Conservation (phyloP, 495 filamentous ascomycete species). For the Aspergillus bridgeri region DNA sequence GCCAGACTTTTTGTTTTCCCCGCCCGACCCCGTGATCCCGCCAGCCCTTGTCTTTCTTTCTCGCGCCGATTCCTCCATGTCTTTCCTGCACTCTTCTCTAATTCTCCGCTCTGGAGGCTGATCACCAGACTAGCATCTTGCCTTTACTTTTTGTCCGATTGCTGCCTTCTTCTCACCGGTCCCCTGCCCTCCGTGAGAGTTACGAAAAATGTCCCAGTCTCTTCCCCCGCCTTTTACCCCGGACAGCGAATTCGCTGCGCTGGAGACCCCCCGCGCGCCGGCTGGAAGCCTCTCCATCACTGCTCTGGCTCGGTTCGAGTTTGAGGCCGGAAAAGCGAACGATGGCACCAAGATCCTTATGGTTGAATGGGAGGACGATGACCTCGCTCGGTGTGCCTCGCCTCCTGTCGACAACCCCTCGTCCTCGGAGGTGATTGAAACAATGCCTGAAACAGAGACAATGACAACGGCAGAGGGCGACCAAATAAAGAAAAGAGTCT, state of each 20-base stretch:
- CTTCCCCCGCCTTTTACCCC: slow-evolving; percentile 33
- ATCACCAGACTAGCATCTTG: background rate
- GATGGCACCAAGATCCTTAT: slow-evolving; percentile 83
- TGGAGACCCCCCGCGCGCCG: slow-evolving; percentile 28
- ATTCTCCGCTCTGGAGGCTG: too few relatives aligned
- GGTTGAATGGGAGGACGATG: slow-evolving; percentile 75
- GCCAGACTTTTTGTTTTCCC: too few relatives aligned
- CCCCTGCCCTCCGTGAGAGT: background rate
- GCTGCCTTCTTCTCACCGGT: background rate
- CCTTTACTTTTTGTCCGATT: background rate
- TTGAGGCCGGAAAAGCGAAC: slow-evolving; percentile 70
- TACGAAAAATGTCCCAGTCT: slow-evolving; percentile 15
- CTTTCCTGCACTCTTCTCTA: background rate
- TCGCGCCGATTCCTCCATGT: background rate
- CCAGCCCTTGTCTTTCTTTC: background rate
- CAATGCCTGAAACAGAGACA: background rate
- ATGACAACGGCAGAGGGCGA: background rate
- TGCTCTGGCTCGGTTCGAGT: slow-evolving; percentile 79
- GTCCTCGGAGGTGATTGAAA: background rate
- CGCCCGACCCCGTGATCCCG: background rate
- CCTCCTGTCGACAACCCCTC: slow-evolving; percentile 15
- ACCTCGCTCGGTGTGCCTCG: slow-evolving; percentile 29
- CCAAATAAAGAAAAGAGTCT: background rate
- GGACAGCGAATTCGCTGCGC: slow-evolving; percentile 34
- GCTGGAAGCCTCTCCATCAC: slow-evolving; percentile 32